A percentile compares a stretch with the other conserved stretches of the same genome.
These are phyloP conservation scores for Lichenothelia convexa DNA, from an alignment of 495 filamentous ascomycete species.

Conservation along the genomic window DNA sequence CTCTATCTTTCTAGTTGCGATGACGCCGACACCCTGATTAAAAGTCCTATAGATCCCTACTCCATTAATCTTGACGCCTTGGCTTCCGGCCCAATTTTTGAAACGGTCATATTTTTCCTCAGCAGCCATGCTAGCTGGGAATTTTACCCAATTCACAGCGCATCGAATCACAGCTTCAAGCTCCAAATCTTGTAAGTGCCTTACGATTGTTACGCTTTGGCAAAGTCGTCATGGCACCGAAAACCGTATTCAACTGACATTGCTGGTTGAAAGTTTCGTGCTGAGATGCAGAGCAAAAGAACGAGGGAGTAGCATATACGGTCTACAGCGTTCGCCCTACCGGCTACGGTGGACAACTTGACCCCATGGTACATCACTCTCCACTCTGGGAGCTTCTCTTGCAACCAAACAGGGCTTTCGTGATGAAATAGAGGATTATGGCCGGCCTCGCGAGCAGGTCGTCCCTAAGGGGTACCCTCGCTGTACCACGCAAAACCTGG, in stretches of 20 bases:
- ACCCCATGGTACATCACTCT: background rate
- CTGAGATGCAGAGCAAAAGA: no score
- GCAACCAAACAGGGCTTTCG: background rate
- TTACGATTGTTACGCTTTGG: background rate
- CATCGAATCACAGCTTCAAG: background rate
- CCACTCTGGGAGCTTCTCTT: background rate
- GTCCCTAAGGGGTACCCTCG: background rate
- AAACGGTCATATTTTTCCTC: background rate
- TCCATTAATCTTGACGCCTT: slow-evolving; percentile 26
- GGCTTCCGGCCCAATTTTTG: background rate
- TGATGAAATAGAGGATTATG: background rate
- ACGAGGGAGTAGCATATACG: background rate
- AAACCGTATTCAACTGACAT: no score
- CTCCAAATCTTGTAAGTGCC: background rate
- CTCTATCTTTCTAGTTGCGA: slow-evolving; percentile 44
- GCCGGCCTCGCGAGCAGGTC: background rate
- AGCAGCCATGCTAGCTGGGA: background rate
- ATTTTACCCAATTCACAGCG: background rate
- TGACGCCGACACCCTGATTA: slow-evolving; percentile 54
- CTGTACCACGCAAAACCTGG: slow-evolving; percentile 1
- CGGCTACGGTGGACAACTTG: background rate
- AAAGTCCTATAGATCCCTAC: slow-evolving; percentile 41
- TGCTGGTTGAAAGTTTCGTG: no score
- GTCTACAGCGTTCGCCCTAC: background rate
- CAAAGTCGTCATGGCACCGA: background rate